Conservation (phyloP, 148 eudicot genomes). For the Selenicereus undatus region DNA sequence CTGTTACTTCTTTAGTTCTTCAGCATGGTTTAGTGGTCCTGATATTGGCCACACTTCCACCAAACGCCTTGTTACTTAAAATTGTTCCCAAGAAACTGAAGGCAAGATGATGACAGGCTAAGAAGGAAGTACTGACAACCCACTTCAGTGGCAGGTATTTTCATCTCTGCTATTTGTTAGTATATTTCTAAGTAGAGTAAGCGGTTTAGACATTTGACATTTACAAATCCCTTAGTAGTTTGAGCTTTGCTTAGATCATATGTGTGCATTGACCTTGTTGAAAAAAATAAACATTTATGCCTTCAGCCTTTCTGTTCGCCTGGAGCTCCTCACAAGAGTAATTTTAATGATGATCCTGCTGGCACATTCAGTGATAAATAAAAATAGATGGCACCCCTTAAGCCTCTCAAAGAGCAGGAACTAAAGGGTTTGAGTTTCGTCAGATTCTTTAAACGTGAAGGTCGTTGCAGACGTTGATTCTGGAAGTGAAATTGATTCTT, state of each 20-base stretch:
- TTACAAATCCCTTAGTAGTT: background rate
- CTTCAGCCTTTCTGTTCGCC: background rate
- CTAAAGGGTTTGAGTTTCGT: too few species aligned
- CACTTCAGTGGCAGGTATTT: background rate
- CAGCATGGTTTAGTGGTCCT: conserved; percentile 1
- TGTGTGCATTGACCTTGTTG: background rate
- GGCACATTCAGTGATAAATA: too few species aligned
- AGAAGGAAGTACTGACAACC: conserved; percentile 2
- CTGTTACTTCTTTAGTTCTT: background rate
- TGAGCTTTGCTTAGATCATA: background rate
- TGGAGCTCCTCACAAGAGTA: background rate
- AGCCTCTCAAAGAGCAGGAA: too few species aligned
- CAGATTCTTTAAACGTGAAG: too few species aligned
- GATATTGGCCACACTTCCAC: background rate
- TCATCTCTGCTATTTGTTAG: conserved; percentile 1
- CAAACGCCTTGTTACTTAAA: background rate
- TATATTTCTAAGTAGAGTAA: conserved; percentile 1
- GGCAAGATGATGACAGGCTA: background rate
- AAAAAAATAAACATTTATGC: background rate
- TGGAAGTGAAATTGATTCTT: too few species aligned
- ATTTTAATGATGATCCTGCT: too few species aligned
- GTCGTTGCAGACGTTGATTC: too few species aligned
- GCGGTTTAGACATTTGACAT: background rate
- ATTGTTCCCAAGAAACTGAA: background rate
- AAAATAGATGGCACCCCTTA: too few species aligned